Base-by-base conservation (phyloP, 768 basidiomycete species). In the Macrolepiota fuliginosa region DNA sequence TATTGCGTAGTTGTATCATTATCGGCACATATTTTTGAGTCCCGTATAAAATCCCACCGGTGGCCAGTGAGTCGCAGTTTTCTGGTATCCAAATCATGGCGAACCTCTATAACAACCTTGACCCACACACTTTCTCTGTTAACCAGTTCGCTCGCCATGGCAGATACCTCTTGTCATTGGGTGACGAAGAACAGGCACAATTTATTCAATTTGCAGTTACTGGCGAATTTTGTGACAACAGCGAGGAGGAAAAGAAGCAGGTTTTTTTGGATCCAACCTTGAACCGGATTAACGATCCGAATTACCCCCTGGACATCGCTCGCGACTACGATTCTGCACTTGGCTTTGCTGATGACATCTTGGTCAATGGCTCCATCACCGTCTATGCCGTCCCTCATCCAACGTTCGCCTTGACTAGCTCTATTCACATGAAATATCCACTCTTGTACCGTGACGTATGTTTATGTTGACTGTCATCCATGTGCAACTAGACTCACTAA, bases 311-410 rank as follows among this genome's bases (percentile, higher is more conserved):
- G 27, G 27, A 25, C 5, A 36, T 67, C 4, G 32, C 61, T 3
- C 57, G 65, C 0, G 71, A 72, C 45, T 67, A 62, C 50, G 68
- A 70, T 46, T 72, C 71, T 9, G 35, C 62, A 11, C 53, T 68
- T 2, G 66, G 68, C 2, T 56, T 70, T 15, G 12, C 58, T 1
- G n/a, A 51, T 15, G 39, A 60, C 13, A 64, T 70, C 32, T 29
- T 63, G 4, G 54, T 68, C 3, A 7, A 49, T 0, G 25, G 27
- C 19, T 24, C 63, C 0, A 52, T 69, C 3, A 40, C 58, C 9
- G 15, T 25, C 4, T 51, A 6, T 4, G 22, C 50, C 50, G 50
- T 29, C 25, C 50, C 50, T 3, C 50, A 27, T 25, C 25, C 50
- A 1, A 27, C 50, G 1, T 27, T 25, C 25, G 50, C 2, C 3